Base-by-base conservation (phyloP, 2,329 filamentous ascomycete genomes). In the Colletotrichum sojae region DNA sequence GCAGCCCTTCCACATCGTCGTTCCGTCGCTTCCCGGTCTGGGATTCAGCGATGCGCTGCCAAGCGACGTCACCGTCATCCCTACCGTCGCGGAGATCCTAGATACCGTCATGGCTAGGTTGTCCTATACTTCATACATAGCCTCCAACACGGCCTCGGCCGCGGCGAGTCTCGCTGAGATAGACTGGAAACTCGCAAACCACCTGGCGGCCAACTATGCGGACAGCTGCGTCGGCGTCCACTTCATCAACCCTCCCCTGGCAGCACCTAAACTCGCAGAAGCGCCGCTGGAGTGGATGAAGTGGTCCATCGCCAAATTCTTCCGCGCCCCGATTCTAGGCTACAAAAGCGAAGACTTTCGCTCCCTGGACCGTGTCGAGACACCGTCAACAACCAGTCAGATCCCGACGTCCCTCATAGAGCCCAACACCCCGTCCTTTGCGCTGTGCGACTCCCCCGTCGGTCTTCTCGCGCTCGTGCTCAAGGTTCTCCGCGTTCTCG, bases 1-100 rank as follows among this genome's bases (percentile, higher is more conserved):
- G 18, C 86, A 88, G 68, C 83, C 89, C 0, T 93, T 92, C 73
- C 88, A 92, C 73, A 75, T 92, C n/a, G 85, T 93, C 20, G 87
- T 88, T 20, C 90, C 91, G 1, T 89, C 88, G 51, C 83, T 92
- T 20, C 90, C 91, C 0, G 90, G 90, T 0, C 81, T 91, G 53
- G 90, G 89, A 16, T 93, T 92, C 74, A 91, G 90, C 76, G 90
- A 92, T 76, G 82, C 89, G 2, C 82, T 90, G 46, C 80, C 83
- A 1, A 82, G 82, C 63, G 84, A 85, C 55, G 79, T 78, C 8
- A 81, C 85, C 74, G 83, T 85, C n/a, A 77, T 89, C 63, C 75
- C 81, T 6, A 80, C 84, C 13, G 88, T 88, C 0, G 89, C 88
- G 0, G 82, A 83, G 2, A 78, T 90, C 13, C 83, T 92, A 60